Percentiles rank a stretch among this genome's conserved stretches.
Evolutionary conservation across 2,329 filamentous ascomycete species (phyloP).

Genomic region (Paracoccidioides lutzii): DNA sequence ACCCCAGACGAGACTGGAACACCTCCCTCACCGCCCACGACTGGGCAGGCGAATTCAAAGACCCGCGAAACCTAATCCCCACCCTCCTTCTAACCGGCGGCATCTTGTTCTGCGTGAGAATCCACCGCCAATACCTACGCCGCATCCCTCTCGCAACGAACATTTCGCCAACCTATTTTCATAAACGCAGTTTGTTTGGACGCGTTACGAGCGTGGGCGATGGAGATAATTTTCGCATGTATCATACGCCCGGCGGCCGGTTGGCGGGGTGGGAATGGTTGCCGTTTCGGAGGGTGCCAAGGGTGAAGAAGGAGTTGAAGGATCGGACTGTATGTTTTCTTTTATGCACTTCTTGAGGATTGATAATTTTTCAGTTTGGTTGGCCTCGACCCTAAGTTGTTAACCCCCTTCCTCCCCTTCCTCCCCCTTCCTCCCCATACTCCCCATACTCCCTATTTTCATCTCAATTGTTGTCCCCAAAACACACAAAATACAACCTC

Average conservation of each 20-base stretch:
- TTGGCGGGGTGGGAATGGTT: constrained; percentile 88
- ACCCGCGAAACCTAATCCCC: constrained; percentile 25
- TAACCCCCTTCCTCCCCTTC: neutral
- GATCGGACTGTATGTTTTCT: constrained; percentile 55
- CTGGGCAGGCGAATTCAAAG: constrained; percentile 25
- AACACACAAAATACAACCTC: neutral
- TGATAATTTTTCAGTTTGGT: neutral
- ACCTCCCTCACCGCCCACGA: constrained; percentile 32
- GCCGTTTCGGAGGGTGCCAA: constrained; percentile 52
- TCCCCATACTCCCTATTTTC: neutral
- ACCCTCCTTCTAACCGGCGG: constrained; percentile 27
- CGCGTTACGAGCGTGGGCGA: constrained; percentile 88
- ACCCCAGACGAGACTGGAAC: constrained; percentile 22
- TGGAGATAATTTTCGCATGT: constrained; percentile 89
- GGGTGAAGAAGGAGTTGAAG: constrained; percentile 53
- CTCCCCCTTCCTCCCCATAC: neutral
- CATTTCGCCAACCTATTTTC: constrained; percentile 63
- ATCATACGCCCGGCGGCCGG: constrained; percentile 84
- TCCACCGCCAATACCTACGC: constrained; percentile 51
- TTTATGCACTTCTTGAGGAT: neutral
- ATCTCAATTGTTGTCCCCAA: neutral
- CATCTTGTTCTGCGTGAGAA: constrained; percentile 23
- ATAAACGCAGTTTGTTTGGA: constrained; percentile 65
- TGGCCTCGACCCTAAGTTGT: neutral
- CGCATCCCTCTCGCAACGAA: constrained; percentile 67